Evolutionary conservation across 1,139 yeast genomes (phyloP).

Genomic region (Magnusiomyces magnusii): DNA sequence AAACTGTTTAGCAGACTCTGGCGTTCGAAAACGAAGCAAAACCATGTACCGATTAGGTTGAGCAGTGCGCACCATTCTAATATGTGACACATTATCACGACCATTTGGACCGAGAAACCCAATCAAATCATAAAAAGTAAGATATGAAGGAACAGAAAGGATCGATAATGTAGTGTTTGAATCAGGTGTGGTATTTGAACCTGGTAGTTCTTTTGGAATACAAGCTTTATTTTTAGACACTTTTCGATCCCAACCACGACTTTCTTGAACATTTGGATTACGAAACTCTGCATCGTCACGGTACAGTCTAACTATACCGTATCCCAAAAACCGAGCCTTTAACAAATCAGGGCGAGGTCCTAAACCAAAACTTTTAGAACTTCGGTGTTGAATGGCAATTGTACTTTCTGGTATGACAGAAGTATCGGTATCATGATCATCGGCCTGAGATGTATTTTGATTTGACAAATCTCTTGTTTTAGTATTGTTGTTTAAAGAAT

Average conservation of each 20-base stretch:
- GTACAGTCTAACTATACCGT: constrained; percentile 65
- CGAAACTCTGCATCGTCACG: constrained; percentile 35
- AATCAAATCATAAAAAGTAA: constrained; percentile 74
- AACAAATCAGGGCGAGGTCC: constrained; percentile 40
- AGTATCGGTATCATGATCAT: not conserved
- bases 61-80: constrained; percentile 60
- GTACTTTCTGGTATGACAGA: not conserved
- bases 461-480: not conserved
- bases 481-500: not conserved
- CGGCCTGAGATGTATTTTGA: not conserved
- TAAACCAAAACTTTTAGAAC: constrained; percentile 10
- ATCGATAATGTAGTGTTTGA: constrained; percentile 48
- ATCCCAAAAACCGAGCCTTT: constrained; percentile 54
- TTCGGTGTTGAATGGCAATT: not conserved
- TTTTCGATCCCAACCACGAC: constrained; percentile 4
- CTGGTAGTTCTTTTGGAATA: not conserved
- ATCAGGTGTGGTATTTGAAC: not conserved
- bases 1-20: constrained; percentile 52
- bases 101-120: constrained; percentile 67
- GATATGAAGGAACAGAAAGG: constrained; percentile 79
- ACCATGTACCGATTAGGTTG: constrained; percentile 65
- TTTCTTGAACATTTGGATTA: constrained; percentile 1
- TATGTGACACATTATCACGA: constrained; percentile 55
- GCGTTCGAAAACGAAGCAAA: constrained; percentile 60
- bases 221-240: not conserved